Evolutionary conservation across 768 basidiomycete genomes (phyloP).

Genomic region (Xerocomus potaroensis): DNA sequence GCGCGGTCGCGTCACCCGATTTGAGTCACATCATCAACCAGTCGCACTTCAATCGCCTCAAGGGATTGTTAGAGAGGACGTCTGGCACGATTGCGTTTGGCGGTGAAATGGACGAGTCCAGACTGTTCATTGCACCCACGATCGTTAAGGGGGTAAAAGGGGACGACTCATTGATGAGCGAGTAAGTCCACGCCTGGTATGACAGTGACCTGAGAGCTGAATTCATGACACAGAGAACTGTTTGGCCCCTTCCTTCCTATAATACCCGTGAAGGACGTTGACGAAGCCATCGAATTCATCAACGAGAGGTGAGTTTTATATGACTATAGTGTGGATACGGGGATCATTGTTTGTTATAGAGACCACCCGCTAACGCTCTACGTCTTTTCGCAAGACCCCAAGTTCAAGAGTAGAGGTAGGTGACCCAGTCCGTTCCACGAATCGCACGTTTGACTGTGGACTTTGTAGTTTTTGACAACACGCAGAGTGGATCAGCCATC

Average conservation of each 20-base stretch:
- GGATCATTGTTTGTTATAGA: constrained; percentile 31
- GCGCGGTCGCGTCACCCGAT: constrained; percentile 40
- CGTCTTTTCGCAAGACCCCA: constrained; percentile 60
- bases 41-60: constrained; percentile 56
- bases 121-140: constrained; percentile 67
- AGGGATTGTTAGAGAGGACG: constrained; percentile 58
- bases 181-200: constrained; percentile 41
- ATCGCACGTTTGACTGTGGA: neutral
- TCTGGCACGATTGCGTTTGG: constrained; percentile 64
- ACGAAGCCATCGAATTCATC: constrained; percentile 68
- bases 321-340: neutral
- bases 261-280: constrained; percentile 62
- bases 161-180: constrained; percentile 72
- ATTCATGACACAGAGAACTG: constrained; percentile 53
- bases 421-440: neutral
- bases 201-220: neutral
- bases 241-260: constrained; percentile 83
- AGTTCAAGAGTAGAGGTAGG: constrained; percentile 59
- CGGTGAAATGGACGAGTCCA: constrained; percentile 54
- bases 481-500: constrained; percentile 64
- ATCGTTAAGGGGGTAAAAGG: constrained; percentile 57
- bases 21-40: constrained; percentile 50
- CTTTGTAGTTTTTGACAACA: constrained; percentile 57
- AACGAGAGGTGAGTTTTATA: constrained; percentile 45
- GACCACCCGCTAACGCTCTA: constrained; percentile 76